Percentiles rank a stretch among this genome's conserved stretches.
phyloP scores from a whole-genome alignment of 78 protist genomes.

The Pigoraptor vietnamica region DNA sequence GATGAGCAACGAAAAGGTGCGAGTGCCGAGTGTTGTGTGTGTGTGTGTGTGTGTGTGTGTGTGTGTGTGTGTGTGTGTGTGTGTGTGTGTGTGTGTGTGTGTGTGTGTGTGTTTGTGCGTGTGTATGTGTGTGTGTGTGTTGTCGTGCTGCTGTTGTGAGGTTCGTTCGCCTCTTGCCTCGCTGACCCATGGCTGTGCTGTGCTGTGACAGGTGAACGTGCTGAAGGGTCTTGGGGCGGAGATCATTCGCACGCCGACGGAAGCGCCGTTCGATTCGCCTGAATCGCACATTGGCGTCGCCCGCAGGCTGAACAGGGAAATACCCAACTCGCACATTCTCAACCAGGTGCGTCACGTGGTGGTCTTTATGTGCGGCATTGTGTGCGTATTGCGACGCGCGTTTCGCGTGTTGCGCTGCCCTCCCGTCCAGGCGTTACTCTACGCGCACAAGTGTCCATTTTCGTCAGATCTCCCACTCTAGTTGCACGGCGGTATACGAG shows the following conservation, averaged over 20 bases:
- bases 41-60: too few relatives aligned
- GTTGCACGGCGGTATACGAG: too few relatives aligned
- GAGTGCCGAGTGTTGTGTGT: background rate
- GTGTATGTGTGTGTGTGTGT: too few relatives aligned
- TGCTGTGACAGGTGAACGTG: constrained; percentile 38
- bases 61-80: too few relatives aligned
- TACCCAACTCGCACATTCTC: constrained; percentile 71
- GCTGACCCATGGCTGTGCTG: too few relatives aligned
- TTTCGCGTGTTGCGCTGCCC: background rate
- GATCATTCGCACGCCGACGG: constrained; percentile 89
- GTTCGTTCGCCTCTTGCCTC: too few relatives aligned
- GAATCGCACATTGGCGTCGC: constrained; percentile 86
- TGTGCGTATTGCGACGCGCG: background rate
- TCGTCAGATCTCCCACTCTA: too few relatives aligned
- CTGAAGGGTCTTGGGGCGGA: constrained; percentile 86
- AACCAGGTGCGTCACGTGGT: constrained; percentile 33
- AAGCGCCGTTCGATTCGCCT: constrained; percentile 74
- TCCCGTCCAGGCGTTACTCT: too few relatives aligned
- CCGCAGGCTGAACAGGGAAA: constrained; percentile 53
- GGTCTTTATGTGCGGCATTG: background rate
- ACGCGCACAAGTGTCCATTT: too few relatives aligned
- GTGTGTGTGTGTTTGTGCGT: too few relatives aligned
- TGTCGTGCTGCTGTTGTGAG: too few relatives aligned
- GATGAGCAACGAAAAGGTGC: constrained; percentile 84
- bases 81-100: too few relatives aligned